Base-by-base conservation (phyloP, 495 filamentous ascomycete genomes). In the Collariella sp. region DNA sequence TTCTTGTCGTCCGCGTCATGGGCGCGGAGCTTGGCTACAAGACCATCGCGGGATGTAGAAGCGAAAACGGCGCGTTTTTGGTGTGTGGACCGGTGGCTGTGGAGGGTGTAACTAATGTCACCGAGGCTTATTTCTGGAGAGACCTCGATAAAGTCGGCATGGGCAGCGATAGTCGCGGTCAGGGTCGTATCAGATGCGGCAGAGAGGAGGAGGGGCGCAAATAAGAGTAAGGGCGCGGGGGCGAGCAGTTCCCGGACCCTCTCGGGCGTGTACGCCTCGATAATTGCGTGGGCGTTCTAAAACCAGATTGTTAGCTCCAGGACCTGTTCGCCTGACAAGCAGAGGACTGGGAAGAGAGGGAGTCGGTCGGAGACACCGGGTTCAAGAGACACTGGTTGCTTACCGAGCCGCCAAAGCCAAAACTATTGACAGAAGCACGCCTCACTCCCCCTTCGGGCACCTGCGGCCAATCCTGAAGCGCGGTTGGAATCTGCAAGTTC, bases 361-460 rank as follows among this genome's bases (percentile, higher is more conserved):
- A 40, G n/a, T 3, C 5, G 38, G 15, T 40, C n/a, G 16, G 38
- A n/a, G 38, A 16, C 16, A 16, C 13, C 16, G n/a, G n/a, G n/a
- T 15, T 40, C 16, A 15, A 40, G 38, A n/a, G 38, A 16, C 35
- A 38, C 3, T 16, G 7, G n/a, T 5, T 18, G 18, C 38, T 40
- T 16, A 40, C 38, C 31, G 39, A 31, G 13, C 54, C 54, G 3
- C 54, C 54, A 24, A 50, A 56, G 7, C 46, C 54, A 36, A 56
- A 56, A 26, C 46, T 50, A 26, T 55, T 55, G 45, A 55, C 24
- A 24, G 44, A 48, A 23, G 44, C 53, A n/a, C 53, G 53, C 7
- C 45, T 19, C 7, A 41, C 41, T 10, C 13, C 31, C 18, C 50
- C 50, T 6, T 38, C 24, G 2, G 50, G 40, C 1, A 47, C 19